These are phyloP conservation scores for Fomitopsis serialis DNA, from an alignment of 768 basidiomycete species.

Conservation along the genomic window DNA sequence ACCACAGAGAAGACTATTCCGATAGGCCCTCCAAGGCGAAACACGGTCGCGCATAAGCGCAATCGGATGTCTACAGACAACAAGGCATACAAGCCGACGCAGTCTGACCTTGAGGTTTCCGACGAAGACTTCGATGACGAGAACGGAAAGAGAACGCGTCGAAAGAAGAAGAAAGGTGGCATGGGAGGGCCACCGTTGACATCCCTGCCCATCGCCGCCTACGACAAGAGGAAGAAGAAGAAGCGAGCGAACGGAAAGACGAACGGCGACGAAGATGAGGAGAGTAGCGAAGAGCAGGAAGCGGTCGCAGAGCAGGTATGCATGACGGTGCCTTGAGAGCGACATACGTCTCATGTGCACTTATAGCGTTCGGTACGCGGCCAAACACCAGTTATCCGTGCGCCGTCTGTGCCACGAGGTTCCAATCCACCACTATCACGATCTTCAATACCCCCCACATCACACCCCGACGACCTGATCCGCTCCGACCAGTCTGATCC, in stretches of 20 bases:
- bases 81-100: conserved; percentile 71
- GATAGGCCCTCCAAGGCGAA: conserved; percentile 26
- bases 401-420: conserved; percentile 12
- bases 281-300: conserved; percentile 29
- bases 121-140: conserved; percentile 54
- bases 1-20: conserved; percentile 11
- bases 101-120: conserved; percentile 57
- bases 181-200: conserved; percentile 49
- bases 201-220: conserved; percentile 60
- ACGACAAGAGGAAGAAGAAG: conserved; percentile 60
- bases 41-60: conserved; percentile 36
- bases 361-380: conserved; percentile 16
- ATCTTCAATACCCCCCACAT: conserved; percentile 31
- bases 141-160: conserved; percentile 45
- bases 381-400: conserved; percentile 17
- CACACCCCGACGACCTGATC: conserved; percentile 29
- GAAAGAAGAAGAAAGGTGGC: conserved; percentile 43
- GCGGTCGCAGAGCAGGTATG: conserved; percentile 35
- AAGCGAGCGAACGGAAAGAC: conserved; percentile 35
- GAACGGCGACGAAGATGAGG: conserved; percentile 36
- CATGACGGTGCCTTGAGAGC: not conserved
- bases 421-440: conserved; percentile 6
- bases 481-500: conserved; percentile 26
- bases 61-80: conserved; percentile 72
- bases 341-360: not conserved